These are phyloP conservation scores for Paramecium bursaria DNA, from an alignment of 73 alveolate species.

Conservation along the genomic window DNA sequence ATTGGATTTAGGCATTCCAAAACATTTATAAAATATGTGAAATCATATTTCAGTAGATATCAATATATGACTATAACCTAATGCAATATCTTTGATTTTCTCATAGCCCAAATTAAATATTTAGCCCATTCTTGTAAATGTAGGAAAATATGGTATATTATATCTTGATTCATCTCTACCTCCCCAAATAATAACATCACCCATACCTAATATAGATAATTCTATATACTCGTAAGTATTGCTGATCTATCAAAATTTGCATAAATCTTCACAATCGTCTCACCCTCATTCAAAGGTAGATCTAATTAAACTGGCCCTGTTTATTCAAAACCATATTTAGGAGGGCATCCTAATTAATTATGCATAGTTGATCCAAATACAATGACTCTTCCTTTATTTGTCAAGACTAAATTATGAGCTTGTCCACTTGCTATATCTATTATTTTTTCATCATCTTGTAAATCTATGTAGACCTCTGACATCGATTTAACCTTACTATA, in stretches of 20 bases:
- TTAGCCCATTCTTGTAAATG: conserved; percentile 38
- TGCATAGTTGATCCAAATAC: conserved; percentile 23
- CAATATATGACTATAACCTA: conserved; percentile 50
- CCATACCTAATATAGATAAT: too few relatives aligned
- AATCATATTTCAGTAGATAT: conserved; percentile 37
- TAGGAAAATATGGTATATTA: conserved; percentile 35
- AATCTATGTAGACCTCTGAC: conserved; percentile 49
- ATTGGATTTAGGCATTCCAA: too few relatives aligned
- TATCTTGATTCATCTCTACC: conserved; percentile 6
- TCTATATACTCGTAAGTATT: conserved; percentile 17
- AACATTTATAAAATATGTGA: too few relatives aligned
- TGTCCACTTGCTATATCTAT: conserved; percentile 5
- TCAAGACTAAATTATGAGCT: conserved; percentile 42
- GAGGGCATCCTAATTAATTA: neutral
- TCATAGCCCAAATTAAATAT: conserved; percentile 1
- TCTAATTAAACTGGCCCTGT: conserved; percentile 16
- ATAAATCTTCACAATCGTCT: conserved; percentile 15
- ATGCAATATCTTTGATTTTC: conserved; percentile 30
- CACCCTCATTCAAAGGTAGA: conserved; percentile 30
- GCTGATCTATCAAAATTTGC: conserved; percentile 63
- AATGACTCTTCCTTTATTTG: conserved; percentile 18
- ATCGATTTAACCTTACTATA: neutral
- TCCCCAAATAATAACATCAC: conserved; percentile 52
- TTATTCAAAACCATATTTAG: conserved; percentile 36
- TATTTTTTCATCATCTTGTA: conserved; percentile 22